A percentile compares a stretch with the other conserved stretches of the same genome.
Evolutionary conservation across 371 early-diverging fungal species (phyloP).

Genomic region (Apophysomyces trapeziformis): DNA sequence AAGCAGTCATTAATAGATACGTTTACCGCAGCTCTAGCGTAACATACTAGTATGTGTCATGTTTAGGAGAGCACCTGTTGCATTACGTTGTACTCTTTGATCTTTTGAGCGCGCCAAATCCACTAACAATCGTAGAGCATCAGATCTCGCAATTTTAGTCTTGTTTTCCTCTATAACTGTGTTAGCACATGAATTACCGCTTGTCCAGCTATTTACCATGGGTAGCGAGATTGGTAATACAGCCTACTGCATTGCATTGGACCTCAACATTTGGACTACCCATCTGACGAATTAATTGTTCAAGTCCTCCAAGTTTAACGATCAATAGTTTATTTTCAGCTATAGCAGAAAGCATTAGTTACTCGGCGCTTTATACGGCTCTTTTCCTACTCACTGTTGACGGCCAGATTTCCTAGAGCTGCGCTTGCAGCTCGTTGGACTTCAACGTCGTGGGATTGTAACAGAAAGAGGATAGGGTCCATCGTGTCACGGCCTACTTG

Average conservation of each 20-base stretch:
- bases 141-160: conserved; percentile 83
- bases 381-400: conserved; percentile 63
- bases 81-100: conserved; percentile 89
- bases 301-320: conserved; percentile 85
- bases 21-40: not conserved
- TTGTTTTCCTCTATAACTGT: conserved; percentile 82
- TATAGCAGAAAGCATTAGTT: conserved; percentile 27
- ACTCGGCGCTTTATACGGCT: not conserved
- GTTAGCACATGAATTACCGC: not conserved
- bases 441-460: conserved; percentile 86
- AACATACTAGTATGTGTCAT: conserved; percentile 86
- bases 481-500: conserved; percentile 80
- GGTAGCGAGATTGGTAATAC: conserved; percentile 94
- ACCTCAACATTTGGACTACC: conserved; percentile 87
- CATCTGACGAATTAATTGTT: conserved; percentile 91
- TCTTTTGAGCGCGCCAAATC: conserved; percentile 85
- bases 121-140: conserved; percentile 78
- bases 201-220: conserved; percentile 57
- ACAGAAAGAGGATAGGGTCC: conserved; percentile 81
- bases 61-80: conserved; percentile 92
- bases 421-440: conserved; percentile 91
- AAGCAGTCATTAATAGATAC: not conserved
- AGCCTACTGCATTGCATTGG: conserved; percentile 96
- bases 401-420: conserved; percentile 90
- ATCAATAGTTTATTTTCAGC: conserved; percentile 87